Percentiles rank a stretch among this genome's conserved stretches.
Evolutionary conservation across 352 stramenopile genomes (phyloP).

Genomic region (Saprolegnia diclina): DNA sequence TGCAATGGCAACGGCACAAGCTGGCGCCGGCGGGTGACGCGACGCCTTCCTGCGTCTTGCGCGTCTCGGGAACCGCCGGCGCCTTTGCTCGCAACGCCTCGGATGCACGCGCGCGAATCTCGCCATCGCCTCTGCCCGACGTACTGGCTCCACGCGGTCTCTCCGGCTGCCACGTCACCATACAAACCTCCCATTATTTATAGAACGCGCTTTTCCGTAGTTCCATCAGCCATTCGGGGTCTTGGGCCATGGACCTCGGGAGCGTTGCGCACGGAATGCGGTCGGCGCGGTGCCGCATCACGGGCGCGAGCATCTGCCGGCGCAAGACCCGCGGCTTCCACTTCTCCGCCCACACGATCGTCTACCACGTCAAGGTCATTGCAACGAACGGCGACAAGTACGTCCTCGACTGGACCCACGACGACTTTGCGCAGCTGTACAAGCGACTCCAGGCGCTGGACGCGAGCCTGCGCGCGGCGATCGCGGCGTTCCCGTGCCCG

Average conservation of each 20-base stretch:
- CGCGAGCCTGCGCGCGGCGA: neutral
- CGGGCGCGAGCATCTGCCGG: neutral
- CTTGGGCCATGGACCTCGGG: neutral
- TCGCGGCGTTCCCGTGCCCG: neutral
- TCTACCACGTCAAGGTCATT: constrained; percentile 10
- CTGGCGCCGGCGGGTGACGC: no score
- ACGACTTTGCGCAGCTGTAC: constrained; percentile 1
- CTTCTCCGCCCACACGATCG: neutral
- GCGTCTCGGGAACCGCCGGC: no score
- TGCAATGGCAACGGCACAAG: no score
- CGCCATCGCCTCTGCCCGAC: neutral
- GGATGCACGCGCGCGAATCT: no score
- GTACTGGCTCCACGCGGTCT: neutral
- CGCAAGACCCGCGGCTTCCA: neutral
- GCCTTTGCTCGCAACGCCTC: no score
- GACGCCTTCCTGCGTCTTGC: no score
- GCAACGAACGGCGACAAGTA: neutral
- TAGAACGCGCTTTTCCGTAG: neutral
- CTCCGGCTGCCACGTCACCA: neutral
- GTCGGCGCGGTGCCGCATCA: neutral
- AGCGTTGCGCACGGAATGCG: neutral
- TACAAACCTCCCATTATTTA: neutral
- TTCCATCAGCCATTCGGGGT: neutral
- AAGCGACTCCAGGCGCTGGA: neutral
- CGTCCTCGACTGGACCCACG: constrained; percentile 3